Conservation (phyloP, 352 stramenopile genomes). For the Globisporangium paroecandrum region DNA sequence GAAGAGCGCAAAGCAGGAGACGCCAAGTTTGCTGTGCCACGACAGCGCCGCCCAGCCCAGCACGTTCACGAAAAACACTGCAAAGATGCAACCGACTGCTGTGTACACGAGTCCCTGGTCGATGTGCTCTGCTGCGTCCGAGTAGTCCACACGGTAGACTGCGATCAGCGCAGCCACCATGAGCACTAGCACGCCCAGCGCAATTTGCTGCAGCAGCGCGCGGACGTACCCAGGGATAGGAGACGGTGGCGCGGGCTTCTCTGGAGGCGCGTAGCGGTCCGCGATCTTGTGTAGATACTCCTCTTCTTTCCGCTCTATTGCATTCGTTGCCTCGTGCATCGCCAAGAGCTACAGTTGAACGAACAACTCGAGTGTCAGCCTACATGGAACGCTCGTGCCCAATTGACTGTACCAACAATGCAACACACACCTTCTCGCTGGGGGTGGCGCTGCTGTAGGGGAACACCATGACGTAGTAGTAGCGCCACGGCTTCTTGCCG, state of each 20-base stretch:
- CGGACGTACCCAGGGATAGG: constrained; percentile 16
- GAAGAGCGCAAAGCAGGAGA: constrained; percentile 14
- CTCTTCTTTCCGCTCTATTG: constrained; percentile 49
- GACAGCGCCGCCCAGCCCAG: constrained; percentile 22
- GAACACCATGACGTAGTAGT: constrained; percentile 62
- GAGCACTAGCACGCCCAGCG: constrained; percentile 20
- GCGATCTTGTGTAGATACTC: constrained; percentile 42
- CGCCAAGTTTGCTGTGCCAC: constrained; percentile 20
- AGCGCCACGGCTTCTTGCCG: constrained; percentile 63
- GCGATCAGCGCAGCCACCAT: constrained; percentile 16
- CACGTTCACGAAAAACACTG: constrained; percentile 18
- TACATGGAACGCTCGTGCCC: neutral
- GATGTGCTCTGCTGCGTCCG: constrained; percentile 5
- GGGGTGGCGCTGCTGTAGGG: constrained; percentile 31
- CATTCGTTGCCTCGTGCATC: constrained; percentile 42
- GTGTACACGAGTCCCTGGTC: constrained; percentile 12
- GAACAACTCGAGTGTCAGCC: neutral
- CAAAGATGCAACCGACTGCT: neutral
- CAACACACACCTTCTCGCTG: constrained; percentile 38
- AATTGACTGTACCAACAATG: neutral
- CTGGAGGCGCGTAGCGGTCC: constrained; percentile 21
- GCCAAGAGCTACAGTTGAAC: constrained; percentile 32
- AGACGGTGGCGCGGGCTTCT: constrained; percentile 19
- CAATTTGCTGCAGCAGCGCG: constrained; percentile 28
- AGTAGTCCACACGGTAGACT: constrained; percentile 13